Conservation (phyloP, 2,329 filamentous ascomycete genomes). For the Penicillium sp. region DNA sequence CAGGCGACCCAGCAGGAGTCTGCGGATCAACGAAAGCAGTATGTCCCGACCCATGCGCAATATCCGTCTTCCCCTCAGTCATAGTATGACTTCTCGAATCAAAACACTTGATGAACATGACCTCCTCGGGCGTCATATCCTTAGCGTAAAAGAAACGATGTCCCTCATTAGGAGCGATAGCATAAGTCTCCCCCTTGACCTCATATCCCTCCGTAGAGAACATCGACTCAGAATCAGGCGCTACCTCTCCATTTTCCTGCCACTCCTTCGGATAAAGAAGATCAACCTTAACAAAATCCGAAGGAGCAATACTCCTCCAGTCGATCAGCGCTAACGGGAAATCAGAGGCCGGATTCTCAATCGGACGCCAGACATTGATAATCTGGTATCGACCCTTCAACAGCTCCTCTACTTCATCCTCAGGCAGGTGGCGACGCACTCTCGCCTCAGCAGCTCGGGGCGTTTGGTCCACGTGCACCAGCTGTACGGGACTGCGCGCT, state of each 20-base stretch:
- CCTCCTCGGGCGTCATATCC: conserved; percentile 63
- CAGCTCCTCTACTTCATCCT: conserved; percentile 57
- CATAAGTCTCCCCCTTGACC: conserved; percentile 63
- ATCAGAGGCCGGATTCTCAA: conserved; percentile 62
- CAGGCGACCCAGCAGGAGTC: conserved; percentile 51
- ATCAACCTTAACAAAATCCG: conserved; percentile 61
- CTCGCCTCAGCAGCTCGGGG: conserved; percentile 60
- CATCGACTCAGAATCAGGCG: conserved; percentile 50
- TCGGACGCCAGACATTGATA: conserved; percentile 71
- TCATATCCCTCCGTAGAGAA: conserved; percentile 62
- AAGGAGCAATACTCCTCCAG: conserved; percentile 57
- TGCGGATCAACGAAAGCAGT: conserved; percentile 58
- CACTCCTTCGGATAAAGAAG: conserved; percentile 62
- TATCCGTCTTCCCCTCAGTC: conserved; percentile 39
- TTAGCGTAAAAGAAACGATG: conserved; percentile 67
- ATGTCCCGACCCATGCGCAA: conserved; percentile 53
- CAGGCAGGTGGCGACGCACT: conserved; percentile 60
- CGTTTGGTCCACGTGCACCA: conserved; percentile 72
- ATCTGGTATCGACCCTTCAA: conserved; percentile 62
- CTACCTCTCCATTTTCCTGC: conserved; percentile 59
- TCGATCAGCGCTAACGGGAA: conserved; percentile 69
- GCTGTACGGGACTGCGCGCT: conserved; percentile 65
- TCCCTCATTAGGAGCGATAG: conserved; percentile 56
- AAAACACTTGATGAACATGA: conserved; percentile 58
- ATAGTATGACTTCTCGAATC: conserved; percentile 48